Evolutionary conservation across 768 basidiomycete species (phyloP).

Genomic region (Boletellus ananas): DNA sequence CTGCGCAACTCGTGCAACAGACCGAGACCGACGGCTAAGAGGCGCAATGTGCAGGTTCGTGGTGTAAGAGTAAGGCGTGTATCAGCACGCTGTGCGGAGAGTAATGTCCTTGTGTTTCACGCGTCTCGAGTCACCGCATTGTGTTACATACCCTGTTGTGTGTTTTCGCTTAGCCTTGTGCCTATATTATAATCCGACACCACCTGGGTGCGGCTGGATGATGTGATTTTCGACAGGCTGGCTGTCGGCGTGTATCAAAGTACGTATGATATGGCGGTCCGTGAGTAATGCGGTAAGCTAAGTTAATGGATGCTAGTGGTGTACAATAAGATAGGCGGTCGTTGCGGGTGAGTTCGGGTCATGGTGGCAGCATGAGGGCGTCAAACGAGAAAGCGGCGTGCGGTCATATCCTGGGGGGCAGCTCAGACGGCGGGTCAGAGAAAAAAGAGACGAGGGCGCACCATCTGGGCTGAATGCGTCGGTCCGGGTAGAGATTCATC

Average conservation of each 20-base stretch:
- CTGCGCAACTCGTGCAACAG: conserved; percentile 13
- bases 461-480: conserved; percentile 31
- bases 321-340: conserved; percentile 15
- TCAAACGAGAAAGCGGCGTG: neutral
- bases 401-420: conserved; percentile 20
- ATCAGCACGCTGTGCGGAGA: neutral
- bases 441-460: conserved; percentile 8
- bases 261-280: conserved; percentile 11
- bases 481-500: conserved; percentile 34
- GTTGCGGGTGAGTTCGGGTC: neutral
- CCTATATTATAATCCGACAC: neutral
- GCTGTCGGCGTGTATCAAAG: conserved; percentile 11
- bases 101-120: too few species aligned
- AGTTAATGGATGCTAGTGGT: conserved; percentile 11
- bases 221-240: conserved; percentile 2
- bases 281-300: conserved; percentile 18
- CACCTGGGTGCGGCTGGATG: too few species aligned
- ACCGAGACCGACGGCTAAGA: conserved; percentile 3
- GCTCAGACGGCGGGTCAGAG: neutral
- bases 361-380: conserved; percentile 9
- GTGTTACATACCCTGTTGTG: too few species aligned
- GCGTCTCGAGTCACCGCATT: too few species aligned
- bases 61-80: neutral
- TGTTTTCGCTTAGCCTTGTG: neutral
- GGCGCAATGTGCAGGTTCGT: neutral